Percentiles rank a stretch among this genome's conserved stretches.
Evolutionary conservation across 371 early-diverging fungal genomes (phyloP).

Genomic region (Lichtheimia corymbifera): DNA sequence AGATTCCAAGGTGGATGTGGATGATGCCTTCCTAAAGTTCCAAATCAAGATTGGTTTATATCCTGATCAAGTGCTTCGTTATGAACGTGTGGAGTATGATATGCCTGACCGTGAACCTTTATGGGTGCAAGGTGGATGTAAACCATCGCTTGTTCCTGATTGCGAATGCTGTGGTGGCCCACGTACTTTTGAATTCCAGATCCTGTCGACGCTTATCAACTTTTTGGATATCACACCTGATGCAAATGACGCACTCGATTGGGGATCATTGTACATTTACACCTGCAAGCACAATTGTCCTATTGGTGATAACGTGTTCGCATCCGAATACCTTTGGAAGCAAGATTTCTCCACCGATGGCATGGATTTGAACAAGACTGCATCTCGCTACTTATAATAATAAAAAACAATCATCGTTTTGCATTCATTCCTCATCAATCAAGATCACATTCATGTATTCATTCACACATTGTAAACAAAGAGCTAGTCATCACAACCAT

Average conservation of each 20-base stretch:
- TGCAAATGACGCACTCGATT: slow-evolving; percentile 80
- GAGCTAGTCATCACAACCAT: background rate
- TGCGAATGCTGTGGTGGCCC: slow-evolving; percentile 79
- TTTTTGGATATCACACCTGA: slow-evolving; percentile 77
- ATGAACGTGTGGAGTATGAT: slow-evolving; percentile 73
- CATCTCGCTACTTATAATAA: background rate
- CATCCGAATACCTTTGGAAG: slow-evolving; percentile 66
- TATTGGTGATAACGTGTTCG: slow-evolving; percentile 49
- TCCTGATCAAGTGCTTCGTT: slow-evolving; percentile 90
- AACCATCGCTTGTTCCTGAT: slow-evolving; percentile 65
- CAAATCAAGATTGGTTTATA: slow-evolving; percentile 79
- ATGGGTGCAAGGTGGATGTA: slow-evolving; percentile 75
- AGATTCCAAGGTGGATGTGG: slow-evolving; percentile 86
- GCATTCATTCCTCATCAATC: background rate
- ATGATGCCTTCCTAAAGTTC: slow-evolving; percentile 86
- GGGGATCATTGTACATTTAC: slow-evolving; percentile 89
- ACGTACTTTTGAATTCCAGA: slow-evolving; percentile 93
- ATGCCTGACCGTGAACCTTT: slow-evolving; percentile 68
- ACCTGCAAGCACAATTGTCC: slow-evolving; percentile 87
- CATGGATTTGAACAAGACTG: slow-evolving; percentile 36
- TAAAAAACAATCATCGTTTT: background rate
- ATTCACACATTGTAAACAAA: background rate
- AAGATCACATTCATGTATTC: background rate
- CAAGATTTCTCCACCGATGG: slow-evolving; percentile 76
- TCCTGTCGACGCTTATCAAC: slow-evolving; percentile 75